A percentile compares a stretch with the other conserved stretches of the same genome.
Conservation (phyloP, 2,329 filamentous ascomycete genomes). For the Ramularia collo-cygni region DNA sequence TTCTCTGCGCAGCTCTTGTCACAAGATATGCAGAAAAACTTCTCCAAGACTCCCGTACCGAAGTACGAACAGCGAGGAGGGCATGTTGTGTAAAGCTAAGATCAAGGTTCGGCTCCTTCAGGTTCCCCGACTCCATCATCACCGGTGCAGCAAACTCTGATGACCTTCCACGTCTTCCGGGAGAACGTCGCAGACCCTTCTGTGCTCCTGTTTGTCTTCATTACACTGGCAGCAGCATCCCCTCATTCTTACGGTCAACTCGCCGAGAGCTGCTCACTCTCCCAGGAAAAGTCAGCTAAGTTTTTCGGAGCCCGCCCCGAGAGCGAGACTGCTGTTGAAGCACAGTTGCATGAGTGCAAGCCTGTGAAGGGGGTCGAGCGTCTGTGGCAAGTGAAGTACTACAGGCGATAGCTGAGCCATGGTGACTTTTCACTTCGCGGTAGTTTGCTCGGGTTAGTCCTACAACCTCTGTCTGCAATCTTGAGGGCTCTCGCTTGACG, state of each 20-base stretch:
- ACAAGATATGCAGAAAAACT: too few species aligned
- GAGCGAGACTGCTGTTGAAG: conserved; percentile 11
- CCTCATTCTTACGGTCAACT: conserved; percentile 18
- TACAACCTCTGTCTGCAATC: conserved; percentile 25
- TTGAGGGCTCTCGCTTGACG: conserved; percentile 18
- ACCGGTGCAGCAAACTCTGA: too few species aligned
- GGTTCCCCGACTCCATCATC: too few species aligned
- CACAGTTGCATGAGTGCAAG: conserved; percentile 8
- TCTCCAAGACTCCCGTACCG: too few species aligned
- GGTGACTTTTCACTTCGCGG: conserved; percentile 13
- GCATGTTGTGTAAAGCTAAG: too few species aligned
- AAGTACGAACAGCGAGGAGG: too few species aligned
- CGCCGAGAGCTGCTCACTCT: conserved; percentile 16
- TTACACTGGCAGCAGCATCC: conserved; percentile 8
- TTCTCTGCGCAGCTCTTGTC: too few species aligned
- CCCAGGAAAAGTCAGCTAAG: conserved; percentile 11
- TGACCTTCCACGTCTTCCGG: too few species aligned
- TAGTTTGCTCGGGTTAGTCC: conserved; percentile 17
- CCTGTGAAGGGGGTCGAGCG: conserved; percentile 9
- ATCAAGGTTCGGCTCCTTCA: too few species aligned
- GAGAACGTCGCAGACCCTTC: too few species aligned
- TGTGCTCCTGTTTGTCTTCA: too few species aligned
- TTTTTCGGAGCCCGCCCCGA: conserved; percentile 17
- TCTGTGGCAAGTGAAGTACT: conserved; percentile 12
- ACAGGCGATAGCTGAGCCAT: conserved; percentile 12